A percentile compares a stretch with the other conserved stretches of the same genome.
phyloP scores from a whole-genome alignment of 2,329 filamentous ascomycete species.

The Aspergillus sclerotialis region DNA sequence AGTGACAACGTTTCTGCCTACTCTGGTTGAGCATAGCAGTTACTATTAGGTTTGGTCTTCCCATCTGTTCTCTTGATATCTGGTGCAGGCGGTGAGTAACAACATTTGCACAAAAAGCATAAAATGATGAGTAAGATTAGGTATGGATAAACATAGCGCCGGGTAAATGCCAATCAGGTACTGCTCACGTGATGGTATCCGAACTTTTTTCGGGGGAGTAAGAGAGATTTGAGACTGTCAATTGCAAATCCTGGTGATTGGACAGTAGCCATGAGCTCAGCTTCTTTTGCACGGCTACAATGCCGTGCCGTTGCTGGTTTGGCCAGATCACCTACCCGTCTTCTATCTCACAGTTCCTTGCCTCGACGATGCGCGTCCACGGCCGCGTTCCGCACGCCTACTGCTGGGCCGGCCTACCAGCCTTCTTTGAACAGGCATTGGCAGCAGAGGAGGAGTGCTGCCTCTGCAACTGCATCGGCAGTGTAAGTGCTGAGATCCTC shows the following conservation, averaged over 20 bases:
- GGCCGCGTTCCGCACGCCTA: conserved; percentile 27
- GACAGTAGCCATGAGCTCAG: conserved; percentile 32
- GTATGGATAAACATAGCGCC: not conserved
- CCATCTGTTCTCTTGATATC: too few relatives aligned
- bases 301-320: conserved; percentile 31
- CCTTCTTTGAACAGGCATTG: conserved; percentile 33
- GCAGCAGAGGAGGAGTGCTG: conserved; percentile 37
- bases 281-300: conserved; percentile 34
- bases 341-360: conserved; percentile 29
- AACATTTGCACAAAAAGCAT: too few relatives aligned
- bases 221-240: conserved; percentile 14
- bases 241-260: conserved; percentile 20
- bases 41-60: too few relatives aligned
- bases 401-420: conserved; percentile 26
- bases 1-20: too few relatives aligned
- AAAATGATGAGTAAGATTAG: too few relatives aligned
- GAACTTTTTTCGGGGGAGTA: conserved; percentile 14
- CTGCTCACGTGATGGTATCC: conserved; percentile 10
- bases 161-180: not conserved
- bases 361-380: conserved; percentile 34
- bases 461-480: conserved; percentile 36
- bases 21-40: too few relatives aligned
- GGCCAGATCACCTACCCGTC: conserved; percentile 25
- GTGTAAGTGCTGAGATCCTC: conserved; percentile 28
- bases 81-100: too few relatives aligned